A percentile compares a stretch with the other conserved stretches of the same genome.
Conservation (phyloP, 1,139 yeast genomes). For the Magnusiomyces magnusii region DNA sequence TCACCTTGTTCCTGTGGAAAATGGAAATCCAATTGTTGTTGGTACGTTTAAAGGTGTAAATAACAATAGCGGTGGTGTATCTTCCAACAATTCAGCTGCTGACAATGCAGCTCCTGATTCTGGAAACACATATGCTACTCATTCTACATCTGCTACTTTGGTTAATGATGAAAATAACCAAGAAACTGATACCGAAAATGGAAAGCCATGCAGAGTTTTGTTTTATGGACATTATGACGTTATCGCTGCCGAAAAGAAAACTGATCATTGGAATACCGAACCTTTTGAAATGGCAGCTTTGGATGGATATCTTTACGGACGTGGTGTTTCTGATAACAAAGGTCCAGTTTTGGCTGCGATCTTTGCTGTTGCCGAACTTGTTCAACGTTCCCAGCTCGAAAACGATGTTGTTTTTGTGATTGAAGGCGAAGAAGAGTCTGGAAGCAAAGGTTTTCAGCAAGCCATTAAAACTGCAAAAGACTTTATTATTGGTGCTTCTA, state of each 20-base stretch:
- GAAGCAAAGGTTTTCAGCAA: slow-evolving; percentile 75
- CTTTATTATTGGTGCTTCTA: slow-evolving; percentile 43
- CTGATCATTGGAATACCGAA: slow-evolving; percentile 59
- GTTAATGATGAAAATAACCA: not conserved
- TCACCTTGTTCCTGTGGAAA: slow-evolving; percentile 59
- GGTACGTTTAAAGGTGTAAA: slow-evolving; percentile 51
- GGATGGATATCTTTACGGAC: slow-evolving; percentile 81
- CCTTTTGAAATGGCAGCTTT: slow-evolving; percentile 70
- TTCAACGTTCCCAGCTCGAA: slow-evolving; percentile 44
- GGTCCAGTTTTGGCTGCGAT: slow-evolving; percentile 91
- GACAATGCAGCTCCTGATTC: not conserved
- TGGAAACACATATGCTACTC: not conserved
- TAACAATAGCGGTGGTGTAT: not conserved
- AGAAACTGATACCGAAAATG: not conserved
- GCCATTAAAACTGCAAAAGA: slow-evolving; percentile 46
- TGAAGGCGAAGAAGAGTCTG: slow-evolving; percentile 96
- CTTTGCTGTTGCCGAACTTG: slow-evolving; percentile 74
- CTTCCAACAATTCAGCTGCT: not conserved
- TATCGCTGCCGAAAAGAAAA: slow-evolving; percentile 54
- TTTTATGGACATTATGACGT: slow-evolving; percentile 98
- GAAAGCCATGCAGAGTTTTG: slow-evolving; percentile 36
- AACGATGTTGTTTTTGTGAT: slow-evolving; percentile 76
- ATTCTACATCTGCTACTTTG: not conserved
- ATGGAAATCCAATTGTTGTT: slow-evolving; percentile 78
- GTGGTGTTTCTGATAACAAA: slow-evolving; percentile 93